Evolutionary conservation across 2,329 filamentous ascomycete genomes (phyloP).

Genomic region (Fusarium illudens): DNA sequence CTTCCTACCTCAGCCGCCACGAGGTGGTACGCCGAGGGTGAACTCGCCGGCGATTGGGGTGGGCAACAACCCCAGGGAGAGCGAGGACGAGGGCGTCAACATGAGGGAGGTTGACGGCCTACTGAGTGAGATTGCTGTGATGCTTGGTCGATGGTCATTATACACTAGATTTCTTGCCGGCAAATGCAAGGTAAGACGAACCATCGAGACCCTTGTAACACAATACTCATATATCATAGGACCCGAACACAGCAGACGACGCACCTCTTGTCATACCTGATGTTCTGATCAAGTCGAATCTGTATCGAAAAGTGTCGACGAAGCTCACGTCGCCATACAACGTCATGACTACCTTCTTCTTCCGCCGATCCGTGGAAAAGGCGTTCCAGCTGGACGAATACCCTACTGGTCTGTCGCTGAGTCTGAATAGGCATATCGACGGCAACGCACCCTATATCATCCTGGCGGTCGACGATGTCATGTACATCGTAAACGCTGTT

Average conservation of each 20-base stretch:
- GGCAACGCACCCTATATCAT: slow-evolving; percentile 90
- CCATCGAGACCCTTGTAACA: not conserved
- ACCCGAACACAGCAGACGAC: slow-evolving; percentile 60
- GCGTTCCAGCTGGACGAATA: slow-evolving; percentile 96
- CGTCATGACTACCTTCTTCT: slow-evolving; percentile 94
- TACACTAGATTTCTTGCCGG: slow-evolving; percentile 89
- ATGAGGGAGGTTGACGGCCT: slow-evolving; percentile 96
- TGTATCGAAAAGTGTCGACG: slow-evolving; percentile 79
- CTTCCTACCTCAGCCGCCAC: slow-evolving; percentile 78
- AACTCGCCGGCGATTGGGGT: slow-evolving; percentile 77
- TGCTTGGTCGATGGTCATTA: slow-evolving; percentile 92
- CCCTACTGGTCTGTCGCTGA: slow-evolving; percentile 80
- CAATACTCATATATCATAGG: slow-evolving; percentile 50
- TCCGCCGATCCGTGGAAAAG: slow-evolving; percentile 94
- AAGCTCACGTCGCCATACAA: slow-evolving; percentile 86
- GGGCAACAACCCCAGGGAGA: slow-evolving; percentile 63
- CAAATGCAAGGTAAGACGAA: slow-evolving; percentile 76
- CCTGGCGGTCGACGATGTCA: slow-evolving; percentile 95
- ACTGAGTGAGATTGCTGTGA: slow-evolving; percentile 86
- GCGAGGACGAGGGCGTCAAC: slow-evolving; percentile 91
- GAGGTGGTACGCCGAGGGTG: slow-evolving; percentile 70
- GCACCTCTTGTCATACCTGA: slow-evolving; percentile 72
- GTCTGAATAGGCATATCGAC: slow-evolving; percentile 74
- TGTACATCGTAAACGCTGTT: slow-evolving; percentile 98
- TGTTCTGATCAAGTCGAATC: slow-evolving; percentile 79